phyloP scores from a whole-genome alignment of 768 basidiomycete species.

The Cystobasidium tubakii region DNA sequence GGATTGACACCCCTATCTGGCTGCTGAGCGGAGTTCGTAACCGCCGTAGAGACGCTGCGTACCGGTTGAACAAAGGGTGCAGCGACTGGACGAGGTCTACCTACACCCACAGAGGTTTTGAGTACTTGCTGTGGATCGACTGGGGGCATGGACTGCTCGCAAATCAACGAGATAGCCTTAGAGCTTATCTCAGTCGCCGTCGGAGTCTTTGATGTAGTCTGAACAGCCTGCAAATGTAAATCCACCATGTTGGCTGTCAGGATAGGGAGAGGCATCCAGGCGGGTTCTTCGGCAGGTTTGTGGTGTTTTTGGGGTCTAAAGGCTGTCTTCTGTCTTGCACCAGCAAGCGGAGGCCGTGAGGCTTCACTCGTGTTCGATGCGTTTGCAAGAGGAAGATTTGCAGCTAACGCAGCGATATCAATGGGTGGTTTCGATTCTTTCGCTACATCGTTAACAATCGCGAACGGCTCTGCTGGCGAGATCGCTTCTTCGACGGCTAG shows the following conservation, averaged over 20 bases:
- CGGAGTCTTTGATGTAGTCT: not conserved
- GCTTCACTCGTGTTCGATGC: not conserved
- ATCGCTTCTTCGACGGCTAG: no score
- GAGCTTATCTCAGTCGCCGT: not conserved
- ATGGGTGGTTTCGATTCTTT: not conserved
- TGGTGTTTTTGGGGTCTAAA: not conserved
- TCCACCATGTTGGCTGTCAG: not conserved
- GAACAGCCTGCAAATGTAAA: not conserved
- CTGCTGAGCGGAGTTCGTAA: not conserved
- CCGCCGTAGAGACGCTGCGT: not conserved
- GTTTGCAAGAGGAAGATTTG: not conserved
- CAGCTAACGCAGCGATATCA: slow-evolving; percentile 1
- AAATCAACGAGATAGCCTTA: not conserved
- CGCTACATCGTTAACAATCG: no score
- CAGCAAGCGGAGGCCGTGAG: not conserved
- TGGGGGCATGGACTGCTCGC: not conserved
- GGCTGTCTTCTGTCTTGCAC: not conserved
- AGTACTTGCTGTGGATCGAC: not conserved
- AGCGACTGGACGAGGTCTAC: not conserved
- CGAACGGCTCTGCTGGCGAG: no score
- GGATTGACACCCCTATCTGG: not conserved
- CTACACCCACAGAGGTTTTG: not conserved
- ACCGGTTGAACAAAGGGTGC: not conserved
- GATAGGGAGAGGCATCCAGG: not conserved
- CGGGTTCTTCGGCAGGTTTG: not conserved